Evolutionary conservation across 345 rosid species (phyloP), one percentile per base, ranked within the genome.

Genomic region (Hypericum perforatum): DNA sequence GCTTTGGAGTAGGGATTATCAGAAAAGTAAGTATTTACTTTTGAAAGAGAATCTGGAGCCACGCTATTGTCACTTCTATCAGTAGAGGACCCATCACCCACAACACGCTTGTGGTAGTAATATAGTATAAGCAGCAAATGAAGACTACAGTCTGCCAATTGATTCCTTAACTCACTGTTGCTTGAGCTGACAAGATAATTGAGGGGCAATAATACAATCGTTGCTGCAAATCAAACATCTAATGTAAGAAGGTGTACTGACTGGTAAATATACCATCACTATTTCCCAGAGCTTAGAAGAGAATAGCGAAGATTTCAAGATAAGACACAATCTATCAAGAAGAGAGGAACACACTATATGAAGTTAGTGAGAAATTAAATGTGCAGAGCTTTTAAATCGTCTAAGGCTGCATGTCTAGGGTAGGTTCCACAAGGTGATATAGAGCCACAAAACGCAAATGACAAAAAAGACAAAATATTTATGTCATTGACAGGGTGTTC

Each of bases 1-100:
- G 92, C 92, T 74, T 78, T 82, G 89, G 84, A 72, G 70, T 74
- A 89, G 63, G 86, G 89, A 64, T 84, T 89, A 54, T 77, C 86
- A n/a, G 80, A 67, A 57, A 88, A 76, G 61, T 64, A 66, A 10
- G 58, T 56, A 59, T 66, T 70, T 47, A 52, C 70, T 74, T 82
- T 78, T 44, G 86, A 75, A 60, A 77, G 72, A 58, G 85, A 69
- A 56, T 78, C 85, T 14, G 90, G 73, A 42, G 74, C 52, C 39
- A 80, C 75, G 76, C 67, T 76, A 53, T 82, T 84, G 63, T 80
- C 70, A 29, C 85, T 83, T 77, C 61, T 79, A 61, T 80, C 87
- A 39, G 79, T 73, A 46, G 67, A 16, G 49, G 77, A 71, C 68
- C 75, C 84, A 36, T 85, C 81, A 43, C 67, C 72, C 75, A 71